These are phyloP conservation scores for Wickerhamomyces bovis DNA, from an alignment of 805 yeast species.

Conservation along the genomic window DNA sequence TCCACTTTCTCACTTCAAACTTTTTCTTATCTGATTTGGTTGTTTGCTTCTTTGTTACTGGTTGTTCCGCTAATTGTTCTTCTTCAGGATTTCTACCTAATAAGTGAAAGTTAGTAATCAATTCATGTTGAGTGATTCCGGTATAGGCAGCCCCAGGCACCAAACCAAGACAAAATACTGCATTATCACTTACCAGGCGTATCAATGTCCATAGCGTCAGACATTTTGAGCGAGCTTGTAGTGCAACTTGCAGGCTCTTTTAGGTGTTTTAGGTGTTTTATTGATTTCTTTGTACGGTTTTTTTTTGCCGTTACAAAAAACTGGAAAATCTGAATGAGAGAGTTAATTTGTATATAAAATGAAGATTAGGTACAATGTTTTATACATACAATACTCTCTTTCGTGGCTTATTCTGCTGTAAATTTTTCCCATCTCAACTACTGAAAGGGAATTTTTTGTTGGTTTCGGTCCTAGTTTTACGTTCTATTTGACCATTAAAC, in stretches of 20 bases:
- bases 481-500: too few species aligned
- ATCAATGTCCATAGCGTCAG: constrained; percentile 23
- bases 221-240: constrained; percentile 7
- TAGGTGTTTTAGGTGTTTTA: neutral
- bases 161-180: neutral
- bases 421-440: too few species aligned
- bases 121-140: neutral
- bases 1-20: constrained; percentile 95
- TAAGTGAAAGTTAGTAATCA: neutral
- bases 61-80: constrained; percentile 1
- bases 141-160: neutral
- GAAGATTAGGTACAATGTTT: too few species aligned
- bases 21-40: constrained; percentile 46
- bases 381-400: too few species aligned
- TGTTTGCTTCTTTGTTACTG: constrained; percentile 6
- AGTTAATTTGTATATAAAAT: too few species aligned
- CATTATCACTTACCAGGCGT: constrained; percentile 15
- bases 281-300: neutral
- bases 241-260: neutral
- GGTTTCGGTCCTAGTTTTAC: too few species aligned
- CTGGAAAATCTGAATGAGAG: too few species aligned
- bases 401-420: too few species aligned
- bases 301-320: neutral
- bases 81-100: neutral
- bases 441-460: too few species aligned